Evolutionary conservation across 768 basidiomycete species (phyloP), one percentile per base, ranked within the genome.

Genomic region (Cantharellus cinnabarinus): DNA sequence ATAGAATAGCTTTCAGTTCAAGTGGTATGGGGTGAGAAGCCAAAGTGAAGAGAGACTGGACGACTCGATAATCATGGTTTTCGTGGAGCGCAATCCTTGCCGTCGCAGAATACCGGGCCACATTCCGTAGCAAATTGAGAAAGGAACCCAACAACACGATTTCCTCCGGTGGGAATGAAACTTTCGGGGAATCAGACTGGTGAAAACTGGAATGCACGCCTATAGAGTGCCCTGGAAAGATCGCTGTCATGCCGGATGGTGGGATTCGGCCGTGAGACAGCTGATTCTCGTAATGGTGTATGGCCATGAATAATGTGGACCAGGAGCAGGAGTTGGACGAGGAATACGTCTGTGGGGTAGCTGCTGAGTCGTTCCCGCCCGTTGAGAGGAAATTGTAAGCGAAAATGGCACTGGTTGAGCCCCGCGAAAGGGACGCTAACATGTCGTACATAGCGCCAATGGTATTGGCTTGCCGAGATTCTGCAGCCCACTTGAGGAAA

Each of bases 401-500:
- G 5, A 87, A 73, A 65, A 89, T 85, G 64, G 87, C 88, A 65
- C 86, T 87, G 64, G 83, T 82, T 60, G 83, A 82, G 0, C 90
- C 90, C 57, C 84, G 83, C 2, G 88, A 78, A 37, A 93, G 74
- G 29, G 91, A 88, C 4, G 78, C 74, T 39, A 95, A 72, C 91
- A 93, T 93, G 64, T 93, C 86, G 67, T 89, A 90, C 57, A 90
- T 69, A 0, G 87, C 85, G 63, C 80, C 81, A 44, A 82, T 75
- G 79, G 89, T 82, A 1, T 78, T 77, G 3, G 77, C 66, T 61
- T 89, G 85, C 61, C 82, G 78, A 3, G 77, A 74, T 59, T 88
- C 81, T 0, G 86, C 85, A 0, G 87, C 87, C 90, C 89, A 94
- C 60, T 89, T 85, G 54, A 94, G 71, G 68, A 94, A 93, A 1